These are phyloP conservation scores for Ogataea methylovora DNA, from an alignment of 805 yeast genomes.

Conservation along the genomic window DNA sequence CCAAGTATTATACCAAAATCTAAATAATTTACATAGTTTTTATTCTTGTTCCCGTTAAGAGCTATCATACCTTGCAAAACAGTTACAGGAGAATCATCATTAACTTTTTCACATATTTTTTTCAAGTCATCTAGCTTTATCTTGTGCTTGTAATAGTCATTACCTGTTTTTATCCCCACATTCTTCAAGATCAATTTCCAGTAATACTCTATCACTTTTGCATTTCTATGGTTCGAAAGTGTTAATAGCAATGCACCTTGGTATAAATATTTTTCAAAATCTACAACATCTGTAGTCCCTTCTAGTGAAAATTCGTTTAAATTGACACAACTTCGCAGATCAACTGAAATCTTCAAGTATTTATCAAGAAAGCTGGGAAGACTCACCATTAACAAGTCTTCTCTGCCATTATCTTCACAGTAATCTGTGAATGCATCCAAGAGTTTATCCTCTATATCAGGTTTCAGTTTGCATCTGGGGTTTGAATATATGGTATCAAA, in stretches of 20 bases:
- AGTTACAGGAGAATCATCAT: slow-evolving; percentile 17
- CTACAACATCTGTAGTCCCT: slow-evolving; percentile 34
- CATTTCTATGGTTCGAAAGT: slow-evolving; percentile 27
- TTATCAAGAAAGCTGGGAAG: slow-evolving; percentile 22
- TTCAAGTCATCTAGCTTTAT: slow-evolving; percentile 32
- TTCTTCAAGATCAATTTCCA: slow-evolving; percentile 30
- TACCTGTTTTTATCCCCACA: slow-evolving; percentile 7
- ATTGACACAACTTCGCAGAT: slow-evolving; percentile 21
- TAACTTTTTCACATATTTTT: slow-evolving; percentile 8
- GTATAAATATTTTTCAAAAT: slow-evolving; percentile 36
- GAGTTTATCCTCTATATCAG: slow-evolving; percentile 35
- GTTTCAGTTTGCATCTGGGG: slow-evolving; percentile 27
- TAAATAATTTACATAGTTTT: slow-evolving; percentile 28
- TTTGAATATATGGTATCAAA: slow-evolving; percentile 7
- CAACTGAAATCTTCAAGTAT: slow-evolving; percentile 21
- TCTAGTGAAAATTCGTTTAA: slow-evolving; percentile 25
- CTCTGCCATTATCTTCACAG: slow-evolving; percentile 24
- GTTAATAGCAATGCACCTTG: slow-evolving; percentile 33
- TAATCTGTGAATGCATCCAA: slow-evolving; percentile 34
- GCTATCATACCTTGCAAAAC: slow-evolving; percentile 39
- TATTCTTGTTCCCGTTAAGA: slow-evolving; percentile 31
- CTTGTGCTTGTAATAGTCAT: slow-evolving; percentile 12
- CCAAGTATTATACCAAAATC: slow-evolving; percentile 45
- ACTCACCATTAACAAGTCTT: slow-evolving; percentile 30
- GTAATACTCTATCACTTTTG: slow-evolving; percentile 25